Evolutionary conservation across 768 basidiomycete species (phyloP), one percentile per base, ranked within the genome.

Genomic region (Mrakia frigida): DNA sequence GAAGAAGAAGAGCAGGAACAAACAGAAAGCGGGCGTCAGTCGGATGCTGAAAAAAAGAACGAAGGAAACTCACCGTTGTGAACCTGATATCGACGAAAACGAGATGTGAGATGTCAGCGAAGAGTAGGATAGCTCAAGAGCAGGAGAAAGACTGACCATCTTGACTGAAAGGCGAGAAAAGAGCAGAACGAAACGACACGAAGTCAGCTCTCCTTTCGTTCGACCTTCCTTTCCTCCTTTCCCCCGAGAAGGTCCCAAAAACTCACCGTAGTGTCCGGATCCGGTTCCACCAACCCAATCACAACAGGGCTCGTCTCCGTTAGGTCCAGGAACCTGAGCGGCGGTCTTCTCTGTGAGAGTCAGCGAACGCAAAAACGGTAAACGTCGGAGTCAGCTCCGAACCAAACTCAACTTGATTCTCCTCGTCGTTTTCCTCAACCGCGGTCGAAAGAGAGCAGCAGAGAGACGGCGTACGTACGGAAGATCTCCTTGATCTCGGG

Each of bases 231-330:
- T 46, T n/a, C 23, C 56, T 7, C 6, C 13, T 7, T 28, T 25
- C 56, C 9, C 13, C 5, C 50, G 50, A 52, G 28, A 28, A 56
- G 56, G n/a, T n/a, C n/a, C n/a, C n/a, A n/a, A n/a, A n/a, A n/a
- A 56, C 56, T 56, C 5, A 56, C 56, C 56, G 85, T 98, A 99
- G 87, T 98, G 96, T 41, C 94, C 95, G 68, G 92, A 87, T 77
- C 94, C 97, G 78, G 90, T 91, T 85, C 95, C 92, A 65, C 97
- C 97, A 81, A 99, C 96, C 97, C 97, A 99, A 86, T 99, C 97
- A 84, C 96, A 98, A 87, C 97, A 99, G 43, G 97, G 97, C 80
- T 93, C 92, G 79, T 77, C 76, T 39, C 76, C 76, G 71, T 77
- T 77, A 60, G 76, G 76, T 59, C 94, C 94, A 74, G 93, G 87